Conservation (phyloP, 2,329 filamentous ascomycete species). For the Calcarisporium arbuscula region DNA sequence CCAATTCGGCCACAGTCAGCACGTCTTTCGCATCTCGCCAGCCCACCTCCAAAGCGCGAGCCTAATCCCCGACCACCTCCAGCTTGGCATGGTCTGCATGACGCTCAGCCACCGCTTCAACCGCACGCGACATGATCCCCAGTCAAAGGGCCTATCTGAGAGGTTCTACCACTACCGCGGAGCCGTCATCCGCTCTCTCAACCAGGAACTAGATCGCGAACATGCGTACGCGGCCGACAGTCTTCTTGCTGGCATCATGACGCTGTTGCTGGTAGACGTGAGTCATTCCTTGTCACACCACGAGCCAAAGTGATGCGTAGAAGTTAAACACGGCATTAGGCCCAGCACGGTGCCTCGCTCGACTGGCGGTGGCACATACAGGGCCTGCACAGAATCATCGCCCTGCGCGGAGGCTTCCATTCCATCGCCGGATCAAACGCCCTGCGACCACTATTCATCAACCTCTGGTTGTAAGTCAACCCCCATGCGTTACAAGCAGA, state of each 20-base stretch:
- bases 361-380: slow-evolving; percentile 30
- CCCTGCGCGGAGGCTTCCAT: slow-evolving; percentile 24
- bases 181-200: slow-evolving; percentile 23
- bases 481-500: too few species aligned
- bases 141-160: slow-evolving; percentile 13
- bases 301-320: neutral
- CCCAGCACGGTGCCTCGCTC: slow-evolving; percentile 20
- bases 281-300: slow-evolving; percentile 9
- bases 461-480: slow-evolving; percentile 15
- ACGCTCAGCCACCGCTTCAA: slow-evolving; percentile 27
- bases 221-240: slow-evolving; percentile 16
- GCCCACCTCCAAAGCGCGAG: slow-evolving; percentile 11
- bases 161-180: slow-evolving; percentile 24
- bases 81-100: slow-evolving; percentile 23
- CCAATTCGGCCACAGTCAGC: slow-evolving; percentile 18
- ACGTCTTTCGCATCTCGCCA: slow-evolving; percentile 19
- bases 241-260: slow-evolving; percentile 24
- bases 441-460: slow-evolving; percentile 18
- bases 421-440: slow-evolving; percentile 6
- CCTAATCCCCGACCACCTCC: slow-evolving; percentile 20
- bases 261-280: slow-evolving; percentile 25
- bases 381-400: slow-evolving; percentile 23
- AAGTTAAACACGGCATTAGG: slow-evolving; percentile 13
- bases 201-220: slow-evolving; percentile 16
- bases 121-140: slow-evolving; percentile 11